Conservation (phyloP, 192 early-diverging fungal species). For the Gonapodya prolifera region DNA sequence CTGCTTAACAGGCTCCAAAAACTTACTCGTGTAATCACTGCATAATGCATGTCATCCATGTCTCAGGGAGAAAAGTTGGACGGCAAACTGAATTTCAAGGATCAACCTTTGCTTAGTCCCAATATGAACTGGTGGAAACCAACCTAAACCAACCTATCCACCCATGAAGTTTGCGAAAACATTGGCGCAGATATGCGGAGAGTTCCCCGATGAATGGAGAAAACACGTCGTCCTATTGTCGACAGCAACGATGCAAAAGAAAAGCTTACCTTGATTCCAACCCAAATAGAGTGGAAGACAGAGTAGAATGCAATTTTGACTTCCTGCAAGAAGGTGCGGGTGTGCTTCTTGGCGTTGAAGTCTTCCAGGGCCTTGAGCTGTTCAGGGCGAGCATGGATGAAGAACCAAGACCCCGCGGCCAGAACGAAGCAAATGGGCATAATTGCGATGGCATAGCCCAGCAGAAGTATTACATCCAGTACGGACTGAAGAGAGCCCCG, state of each 20-base stretch:
- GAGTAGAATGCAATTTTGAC: slow-evolving; percentile 23
- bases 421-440: slow-evolving; percentile 32
- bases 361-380: slow-evolving; percentile 8
- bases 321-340: slow-evolving; percentile 11
- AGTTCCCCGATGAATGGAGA: too few species aligned
- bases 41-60: too few species aligned
- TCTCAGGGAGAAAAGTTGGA: too few species aligned
- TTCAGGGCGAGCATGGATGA: slow-evolving; percentile 19
- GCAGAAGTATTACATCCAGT: slow-evolving; percentile 28
- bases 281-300: slow-evolving; percentile 28
- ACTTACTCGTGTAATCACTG: slow-evolving; percentile 21
- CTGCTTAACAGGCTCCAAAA: slow-evolving; percentile 94
- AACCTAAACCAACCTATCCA: too few species aligned
- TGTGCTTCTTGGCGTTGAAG: slow-evolving; percentile 3
- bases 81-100: too few species aligned
- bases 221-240: too few species aligned
- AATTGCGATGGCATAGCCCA: slow-evolving; percentile 29
- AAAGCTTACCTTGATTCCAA: slow-evolving; percentile 32
- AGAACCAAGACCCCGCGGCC: slow-evolving; percentile 29
- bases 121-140: too few species aligned
- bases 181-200: too few species aligned
- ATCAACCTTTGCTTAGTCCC: too few species aligned
- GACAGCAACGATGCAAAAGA: too few species aligned
- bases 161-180: too few species aligned
- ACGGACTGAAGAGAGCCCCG: slow-evolving; percentile 36